Evolutionary conservation across 139 green algal genomes (phyloP), one percentile per base, ranked within the genome.

Genomic region (Eudorina sp.): DNA sequence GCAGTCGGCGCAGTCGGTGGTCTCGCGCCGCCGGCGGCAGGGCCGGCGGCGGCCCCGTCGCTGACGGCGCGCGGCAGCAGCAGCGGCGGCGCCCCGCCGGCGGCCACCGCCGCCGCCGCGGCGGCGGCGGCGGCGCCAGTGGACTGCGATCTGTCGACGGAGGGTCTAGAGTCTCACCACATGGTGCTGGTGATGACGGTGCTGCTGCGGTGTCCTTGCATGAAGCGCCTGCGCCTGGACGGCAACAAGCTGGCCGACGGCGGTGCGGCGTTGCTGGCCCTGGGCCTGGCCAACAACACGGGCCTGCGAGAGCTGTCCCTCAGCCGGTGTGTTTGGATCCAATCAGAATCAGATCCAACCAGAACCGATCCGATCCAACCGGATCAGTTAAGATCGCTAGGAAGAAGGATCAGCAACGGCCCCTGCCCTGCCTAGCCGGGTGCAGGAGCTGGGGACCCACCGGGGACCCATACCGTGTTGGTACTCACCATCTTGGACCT

Each of bases 171-270:
- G 60, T 77, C 60, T 13, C 60, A 86, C 45, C 80, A 86, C 60
- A 64, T 76, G 60, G 58, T 86, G 0, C 60, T 86, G 60, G 43
- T 86, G 18, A 86, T 86, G 80, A 72, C 80, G 41, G 60, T 86
- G 41, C 58, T 86, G 80, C 40, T 86, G 40, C 34, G 9, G 16
- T 77, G 60, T 41, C 60, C 80, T 1, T 14, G 60, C 8, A 66
- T 76, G 41, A 45, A 46, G 34, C 60, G 60, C 27, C 60, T 76
- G 40, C 60, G 80, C 0, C 40, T 86, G 80, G 80, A 86, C 60
- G 58, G 58, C 29, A 86, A 86, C 60, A 76, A 75, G 60, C 80
- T 75, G 43, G 60, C 43, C n/a, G 80, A 86, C 41, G 60, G 80
- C 27, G 58, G 60, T n/a, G 60, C 60, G 41, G 58, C 80, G 60